These are phyloP conservation scores for Podosphaera xanthii DNA, from an alignment of 2,329 filamentous ascomycete species.

Conservation along the genomic window DNA sequence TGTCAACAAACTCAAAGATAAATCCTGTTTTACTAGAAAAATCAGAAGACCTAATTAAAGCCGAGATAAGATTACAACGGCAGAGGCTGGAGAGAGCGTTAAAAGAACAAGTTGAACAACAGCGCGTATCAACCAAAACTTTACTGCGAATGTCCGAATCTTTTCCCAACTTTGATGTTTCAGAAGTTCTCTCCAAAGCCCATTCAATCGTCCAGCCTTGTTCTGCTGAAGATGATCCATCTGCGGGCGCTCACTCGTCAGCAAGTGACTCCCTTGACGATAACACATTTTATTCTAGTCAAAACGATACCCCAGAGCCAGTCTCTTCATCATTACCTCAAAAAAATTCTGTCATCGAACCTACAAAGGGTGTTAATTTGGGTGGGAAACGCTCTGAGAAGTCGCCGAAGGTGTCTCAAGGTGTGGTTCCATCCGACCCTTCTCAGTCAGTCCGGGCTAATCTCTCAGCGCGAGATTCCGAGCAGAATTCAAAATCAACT, in stretches of 20 bases:
- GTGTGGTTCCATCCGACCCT: too few relatives aligned
- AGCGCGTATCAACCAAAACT: conserved; percentile 22
- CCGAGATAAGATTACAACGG: conserved; percentile 59
- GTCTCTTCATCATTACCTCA: conserved; percentile 18
- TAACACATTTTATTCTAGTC: conserved; percentile 90
- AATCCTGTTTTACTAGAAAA: conserved; percentile 71
- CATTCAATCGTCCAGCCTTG: conserved; percentile 46
- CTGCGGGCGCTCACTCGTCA: conserved; percentile 31
- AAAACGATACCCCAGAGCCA: conserved; percentile 52
- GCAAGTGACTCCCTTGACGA: conserved; percentile 72
- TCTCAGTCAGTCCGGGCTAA: too few relatives aligned
- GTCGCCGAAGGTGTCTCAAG: too few relatives aligned
- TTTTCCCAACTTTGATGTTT: conserved; percentile 43
- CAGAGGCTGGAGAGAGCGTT: conserved; percentile 58
- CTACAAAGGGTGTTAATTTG: conserved; percentile 4
- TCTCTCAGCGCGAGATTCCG: too few relatives aligned
- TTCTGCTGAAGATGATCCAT: conserved; percentile 32
- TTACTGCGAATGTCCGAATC: conserved; percentile 24
- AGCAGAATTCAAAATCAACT: too few relatives aligned
- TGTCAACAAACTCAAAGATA: conserved; percentile 39
- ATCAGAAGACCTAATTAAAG: conserved; percentile 61
- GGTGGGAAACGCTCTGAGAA: conserved; percentile 5
- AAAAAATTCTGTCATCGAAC: conserved; percentile 9
- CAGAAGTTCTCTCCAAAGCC: conserved; percentile 49
- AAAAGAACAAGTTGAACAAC: conserved; percentile 53